Evolutionary conservation across 2,329 filamentous ascomycete genomes (phyloP), one percentile per base, ranked within the genome.

Genomic region (Pyrenochaeta sp.): DNA sequence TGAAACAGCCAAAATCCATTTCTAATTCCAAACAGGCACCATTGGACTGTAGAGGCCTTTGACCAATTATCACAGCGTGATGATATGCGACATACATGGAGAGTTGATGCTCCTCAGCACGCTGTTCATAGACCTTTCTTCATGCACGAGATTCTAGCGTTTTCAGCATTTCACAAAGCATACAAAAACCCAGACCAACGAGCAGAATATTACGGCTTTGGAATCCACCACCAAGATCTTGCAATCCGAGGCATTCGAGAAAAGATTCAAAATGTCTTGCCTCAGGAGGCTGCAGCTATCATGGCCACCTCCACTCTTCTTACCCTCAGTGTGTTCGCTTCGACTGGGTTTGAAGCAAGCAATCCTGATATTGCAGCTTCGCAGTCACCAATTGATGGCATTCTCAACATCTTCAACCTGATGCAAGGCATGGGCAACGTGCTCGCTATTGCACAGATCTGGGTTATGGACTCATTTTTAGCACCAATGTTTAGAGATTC

Each of bases 121-220:
- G 72, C 72, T 19, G 54, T 67, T 6, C 39, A 48, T 2, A 59
- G 72, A 27, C 49, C 52, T 0, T 76, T 72, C 27, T 52, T 77
- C 0, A 65, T 77, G 51, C 69, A 76, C 41, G 69, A 73, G 8
- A 60, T 77, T 3, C 51, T 76, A 8, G 72, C 74, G 5, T 67
- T 72, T 21, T 61, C 74, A 1, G 70, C 74, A 10, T 58, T 72
- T 11, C 69, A 74, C 41, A 62, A 71, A 30, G 70, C 66, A 3
- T 56, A 66, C 30, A 42, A 64, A n/a, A 41, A 66, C 6, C 59
- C 52, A 2, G 61, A 62, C 2, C 46, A 61, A 35, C 48, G 56
- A 20, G 32, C 38, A 22, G 44, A 59, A 18, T 71, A 68, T 46
- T 68, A 67, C 17, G 55, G 61, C 7, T 58, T 67, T n/a, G 65